Evolutionary conservation across 116 monocot genomes (phyloP).

Genomic region (Iris pallida): DNA sequence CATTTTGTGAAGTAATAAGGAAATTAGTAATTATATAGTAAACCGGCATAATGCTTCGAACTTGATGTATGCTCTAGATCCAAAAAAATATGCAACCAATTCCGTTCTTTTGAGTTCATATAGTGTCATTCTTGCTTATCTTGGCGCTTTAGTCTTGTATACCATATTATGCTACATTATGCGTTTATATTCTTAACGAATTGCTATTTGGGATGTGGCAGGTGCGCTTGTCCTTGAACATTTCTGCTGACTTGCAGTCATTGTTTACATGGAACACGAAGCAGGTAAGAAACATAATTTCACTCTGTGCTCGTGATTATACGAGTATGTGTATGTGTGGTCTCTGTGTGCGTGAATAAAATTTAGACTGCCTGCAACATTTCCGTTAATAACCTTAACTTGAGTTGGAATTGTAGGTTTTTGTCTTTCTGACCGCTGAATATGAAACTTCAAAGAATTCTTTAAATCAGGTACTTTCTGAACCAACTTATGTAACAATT

Average conservation of each 20-base stretch:
- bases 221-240: conserved; percentile 42
- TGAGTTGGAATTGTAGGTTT: conserved; percentile 28
- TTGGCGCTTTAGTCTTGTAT: neutral
- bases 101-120: no score
- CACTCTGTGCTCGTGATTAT: no score
- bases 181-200: neutral
- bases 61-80: no score
- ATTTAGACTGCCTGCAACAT: neutral
- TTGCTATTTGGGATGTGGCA: conserved; percentile 34
- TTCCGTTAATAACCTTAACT: neutral
- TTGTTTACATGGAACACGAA: conserved; percentile 59
- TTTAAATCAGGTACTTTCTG: conserved; percentile 38
- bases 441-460: conserved; percentile 46
- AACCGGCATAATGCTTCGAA: no score
- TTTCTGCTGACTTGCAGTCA: conserved; percentile 30
- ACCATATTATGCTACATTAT: neutral
- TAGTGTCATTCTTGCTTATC: no score
- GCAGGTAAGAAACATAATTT: conserved; percentile 19
- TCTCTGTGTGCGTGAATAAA: neutral
- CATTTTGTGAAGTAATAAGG: no score
- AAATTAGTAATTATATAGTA: no score
- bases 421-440: conserved; percentile 53
- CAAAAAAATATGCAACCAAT: no score
- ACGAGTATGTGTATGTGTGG: no score
- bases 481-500: neutral